Base-by-base conservation (phyloP, 2,329 filamentous ascomycete genomes). In the Botrytis fabae region DNA sequence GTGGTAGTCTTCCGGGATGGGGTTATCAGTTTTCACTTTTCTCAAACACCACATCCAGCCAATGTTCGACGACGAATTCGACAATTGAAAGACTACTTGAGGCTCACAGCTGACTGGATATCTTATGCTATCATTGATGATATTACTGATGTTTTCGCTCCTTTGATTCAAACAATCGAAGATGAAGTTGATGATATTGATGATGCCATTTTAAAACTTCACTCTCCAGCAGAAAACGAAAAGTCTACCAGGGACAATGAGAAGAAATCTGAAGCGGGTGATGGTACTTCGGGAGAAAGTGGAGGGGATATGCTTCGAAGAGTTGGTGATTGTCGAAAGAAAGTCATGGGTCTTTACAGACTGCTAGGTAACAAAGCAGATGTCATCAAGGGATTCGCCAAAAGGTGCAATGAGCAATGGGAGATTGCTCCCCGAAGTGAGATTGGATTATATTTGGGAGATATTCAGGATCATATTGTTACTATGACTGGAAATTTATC, bases 391-490 rank as follows among this genome's bases (percentile, higher is more conserved):
- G 96, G 96, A 1, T 99, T 99, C 80, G 96, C 96, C 8, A 99
- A 99, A 84, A 89, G 96, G 22, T 99, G 96, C 84, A 99, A 98
- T 80, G 95, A 99, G 85, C 92, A 97, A 76, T 99, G 95, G 94
- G 93, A 98, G 78, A 93, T 99, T 74, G 95, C 96, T 9, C 96
- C 96, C 18, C 89, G 95, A 75, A 96, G 93, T 48, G 96, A 99
- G 81, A 98, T 99, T 81, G 96, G 96, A n/a, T 84, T 99, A 70
- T 99, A 98, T 83, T 85, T 99, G 73, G 96, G 96, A 75, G 96
- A 99, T 84, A 99, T 99, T 76, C 96, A 99, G 82, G 96, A 99
- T 84, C 96, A 99, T 81, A 98, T 99, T 78, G 91, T 99, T 78
- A 99, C 96, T 75, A 99, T 99, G 96, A 98, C 95, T 54, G 93